phyloP scores from a whole-genome alignment of 2,329 filamentous ascomycete genomes.

The Paecilomyces variotii region DNA sequence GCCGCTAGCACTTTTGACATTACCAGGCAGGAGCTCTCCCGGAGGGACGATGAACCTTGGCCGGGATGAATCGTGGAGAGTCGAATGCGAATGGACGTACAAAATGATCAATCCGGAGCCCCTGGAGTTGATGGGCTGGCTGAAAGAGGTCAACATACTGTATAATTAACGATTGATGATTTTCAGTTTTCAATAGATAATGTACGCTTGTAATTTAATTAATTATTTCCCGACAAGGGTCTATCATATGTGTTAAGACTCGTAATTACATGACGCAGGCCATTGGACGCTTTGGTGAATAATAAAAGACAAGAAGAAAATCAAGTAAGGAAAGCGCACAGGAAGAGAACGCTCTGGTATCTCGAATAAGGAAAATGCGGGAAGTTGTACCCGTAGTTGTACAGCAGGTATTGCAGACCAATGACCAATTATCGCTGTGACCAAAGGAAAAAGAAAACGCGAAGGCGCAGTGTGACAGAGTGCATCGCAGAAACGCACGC shows the following conservation, averaged over 20 bases:
- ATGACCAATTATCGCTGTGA: not conserved
- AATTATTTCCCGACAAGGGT: slow-evolving; percentile 6
- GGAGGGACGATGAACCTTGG: slow-evolving; percentile 1
- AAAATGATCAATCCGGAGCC: slow-evolving; percentile 29
- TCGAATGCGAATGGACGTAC: slow-evolving; percentile 34
- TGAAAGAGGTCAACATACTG: slow-evolving; percentile 7
- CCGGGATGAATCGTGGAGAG: slow-evolving; percentile 9
- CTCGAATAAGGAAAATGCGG: not conserved
- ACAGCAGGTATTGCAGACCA: not conserved
- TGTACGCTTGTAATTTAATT: slow-evolving; percentile 1
- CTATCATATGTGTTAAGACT: slow-evolving; percentile 19
- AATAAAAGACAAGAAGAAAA: not conserved
- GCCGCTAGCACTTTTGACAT: slow-evolving; percentile 21
- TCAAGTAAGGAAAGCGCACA: not conserved
- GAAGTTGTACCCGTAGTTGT: not conserved
- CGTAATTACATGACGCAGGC: not conserved
- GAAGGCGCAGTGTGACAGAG: not conserved
- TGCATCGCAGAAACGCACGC: not conserved
- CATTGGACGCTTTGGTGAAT: not conserved
- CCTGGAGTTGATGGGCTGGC: slow-evolving; percentile 24
- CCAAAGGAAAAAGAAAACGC: not conserved
- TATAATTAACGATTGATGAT: not conserved
- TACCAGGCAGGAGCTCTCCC: slow-evolving; percentile 13
- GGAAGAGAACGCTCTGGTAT: not conserved
- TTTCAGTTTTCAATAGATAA: not conserved